Conservation (phyloP, 2,329 filamentous ascomycete species). For the Fusarium setosum region DNA sequence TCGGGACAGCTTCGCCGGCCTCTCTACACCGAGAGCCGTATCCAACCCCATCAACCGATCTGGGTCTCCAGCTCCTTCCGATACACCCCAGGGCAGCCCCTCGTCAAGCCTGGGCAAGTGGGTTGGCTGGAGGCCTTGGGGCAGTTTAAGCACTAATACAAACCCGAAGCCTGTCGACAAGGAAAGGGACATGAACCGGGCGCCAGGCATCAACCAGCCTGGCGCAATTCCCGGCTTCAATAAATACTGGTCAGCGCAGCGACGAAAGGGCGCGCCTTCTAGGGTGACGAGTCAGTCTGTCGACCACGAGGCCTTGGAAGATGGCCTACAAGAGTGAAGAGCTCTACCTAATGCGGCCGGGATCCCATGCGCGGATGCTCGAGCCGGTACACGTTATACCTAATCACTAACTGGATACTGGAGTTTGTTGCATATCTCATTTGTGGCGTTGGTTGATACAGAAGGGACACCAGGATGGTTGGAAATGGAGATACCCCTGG, state of each 20-base stretch:
- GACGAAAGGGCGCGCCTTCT: conserved; percentile 63
- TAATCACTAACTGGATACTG: conserved; percentile 24
- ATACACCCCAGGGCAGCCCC: conserved; percentile 37
- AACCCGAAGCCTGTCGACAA: conserved; percentile 41
- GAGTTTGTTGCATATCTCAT: conserved; percentile 33
- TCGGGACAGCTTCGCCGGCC: conserved; percentile 63
- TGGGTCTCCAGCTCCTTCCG: conserved; percentile 39
- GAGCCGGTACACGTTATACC: conserved; percentile 14
- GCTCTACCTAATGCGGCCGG: neutral
- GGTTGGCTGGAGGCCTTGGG: conserved; percentile 64
- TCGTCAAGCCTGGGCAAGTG: conserved; percentile 53
- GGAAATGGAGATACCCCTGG: conserved; percentile 44
- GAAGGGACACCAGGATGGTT: conserved; percentile 23
- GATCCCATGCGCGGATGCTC: neutral
- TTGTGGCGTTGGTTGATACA: conserved; percentile 38
- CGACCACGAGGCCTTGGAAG: conserved; percentile 70
- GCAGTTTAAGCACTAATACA: conserved; percentile 33
- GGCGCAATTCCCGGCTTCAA: conserved; percentile 80
- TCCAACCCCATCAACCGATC: conserved; percentile 48
- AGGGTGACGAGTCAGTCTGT: conserved; percentile 68
- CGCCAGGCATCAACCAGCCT: conserved; percentile 82
- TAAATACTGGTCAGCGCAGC: conserved; percentile 63
- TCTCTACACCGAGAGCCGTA: conserved; percentile 48
- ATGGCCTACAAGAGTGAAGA: conserved; percentile 59
- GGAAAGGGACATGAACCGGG: conserved; percentile 57